A percentile compares a stretch with the other conserved stretches of the same genome.
Evolutionary conservation across 164 flowering plant genomes (phyloP).

Genomic region (Brasenia schreberi): DNA sequence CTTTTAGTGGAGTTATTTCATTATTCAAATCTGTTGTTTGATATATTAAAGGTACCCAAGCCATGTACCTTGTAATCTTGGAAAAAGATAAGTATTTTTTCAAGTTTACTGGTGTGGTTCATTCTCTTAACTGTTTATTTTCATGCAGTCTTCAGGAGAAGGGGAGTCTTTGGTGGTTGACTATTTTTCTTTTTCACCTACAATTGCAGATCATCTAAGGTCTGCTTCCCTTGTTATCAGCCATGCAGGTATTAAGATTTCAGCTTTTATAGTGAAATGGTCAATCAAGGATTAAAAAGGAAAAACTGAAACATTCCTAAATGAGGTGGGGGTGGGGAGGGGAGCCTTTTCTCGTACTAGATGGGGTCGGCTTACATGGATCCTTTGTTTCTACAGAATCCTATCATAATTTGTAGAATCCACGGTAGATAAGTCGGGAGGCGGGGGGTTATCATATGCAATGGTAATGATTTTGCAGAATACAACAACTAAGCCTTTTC

Average conservation of each 20-base stretch:
- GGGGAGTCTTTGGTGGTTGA: constrained; percentile 53
- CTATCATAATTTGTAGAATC: too few relatives aligned
- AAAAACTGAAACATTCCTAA: background rate
- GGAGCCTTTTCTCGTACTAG: too few relatives aligned
- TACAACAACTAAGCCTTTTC: too few relatives aligned
- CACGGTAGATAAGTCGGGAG: too few relatives aligned
- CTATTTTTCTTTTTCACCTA: constrained; percentile 72
- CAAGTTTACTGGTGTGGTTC: background rate
- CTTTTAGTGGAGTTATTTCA: background rate
- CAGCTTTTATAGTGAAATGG: background rate
- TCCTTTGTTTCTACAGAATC: too few relatives aligned
- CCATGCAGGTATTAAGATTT: constrained; percentile 53
- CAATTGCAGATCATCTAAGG: constrained; percentile 56
- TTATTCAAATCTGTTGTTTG: background rate
- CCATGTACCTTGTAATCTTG: too few relatives aligned
- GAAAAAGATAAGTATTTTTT: too few relatives aligned
- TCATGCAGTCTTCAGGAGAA: constrained; percentile 38
- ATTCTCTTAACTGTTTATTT: background rate
- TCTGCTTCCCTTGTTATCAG: constrained; percentile 78
- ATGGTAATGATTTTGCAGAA: too few relatives aligned
- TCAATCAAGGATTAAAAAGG: background rate
- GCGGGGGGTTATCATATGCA: background rate
- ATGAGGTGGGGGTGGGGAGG: background rate
- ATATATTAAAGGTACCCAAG: background rate
- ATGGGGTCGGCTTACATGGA: too few relatives aligned